Evolutionary conservation across 225 moss, liverwort and hornwort species (phyloP).

Genomic region (Bryum argenteum): DNA sequence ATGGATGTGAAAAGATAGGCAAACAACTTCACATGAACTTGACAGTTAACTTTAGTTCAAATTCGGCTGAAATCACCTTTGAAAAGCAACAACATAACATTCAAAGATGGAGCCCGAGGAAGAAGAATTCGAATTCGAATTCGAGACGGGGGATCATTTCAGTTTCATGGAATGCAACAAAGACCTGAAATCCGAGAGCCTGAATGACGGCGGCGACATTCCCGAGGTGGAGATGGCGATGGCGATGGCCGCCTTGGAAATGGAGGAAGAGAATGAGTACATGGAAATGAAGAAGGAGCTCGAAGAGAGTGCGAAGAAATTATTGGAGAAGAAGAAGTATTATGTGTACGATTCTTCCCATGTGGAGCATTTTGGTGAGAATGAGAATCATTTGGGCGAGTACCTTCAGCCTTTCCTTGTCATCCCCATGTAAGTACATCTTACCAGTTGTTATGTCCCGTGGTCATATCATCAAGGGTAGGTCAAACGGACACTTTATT

Average conservation of each 20-base stretch:
- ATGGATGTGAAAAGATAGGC: neutral
- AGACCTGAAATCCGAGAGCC: slow-evolving; percentile 27
- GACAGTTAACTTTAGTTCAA: slow-evolving; percentile 1
- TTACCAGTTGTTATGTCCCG: too few relatives aligned
- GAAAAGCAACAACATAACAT: neutral
- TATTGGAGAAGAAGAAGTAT: slow-evolving; percentile 38
- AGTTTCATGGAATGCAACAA: slow-evolving; percentile 56
- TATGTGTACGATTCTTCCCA: slow-evolving; percentile 16
- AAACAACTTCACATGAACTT: neutral
- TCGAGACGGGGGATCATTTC: slow-evolving; percentile 3
- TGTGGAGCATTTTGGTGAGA: neutral
- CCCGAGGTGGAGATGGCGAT: slow-evolving; percentile 31
- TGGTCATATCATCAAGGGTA: too few relatives aligned
- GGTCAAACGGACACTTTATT: too few relatives aligned
- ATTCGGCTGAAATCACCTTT: neutral
- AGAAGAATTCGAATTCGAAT: too few relatives aligned
- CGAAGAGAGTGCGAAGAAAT: slow-evolving; percentile 2
- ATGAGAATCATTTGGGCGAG: neutral
- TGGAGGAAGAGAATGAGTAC: slow-evolving; percentile 45
- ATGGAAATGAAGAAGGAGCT: slow-evolving; percentile 42
- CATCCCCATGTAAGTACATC: slow-evolving; percentile 37
- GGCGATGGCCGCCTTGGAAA: slow-evolving; percentile 24
- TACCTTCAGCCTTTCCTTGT: slow-evolving; percentile 34
- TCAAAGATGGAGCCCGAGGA: slow-evolving; percentile 3
- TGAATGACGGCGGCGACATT: neutral